phyloP scores from a whole-genome alignment of 2,329 filamentous ascomycete species.

The Diaporthe eres region DNA sequence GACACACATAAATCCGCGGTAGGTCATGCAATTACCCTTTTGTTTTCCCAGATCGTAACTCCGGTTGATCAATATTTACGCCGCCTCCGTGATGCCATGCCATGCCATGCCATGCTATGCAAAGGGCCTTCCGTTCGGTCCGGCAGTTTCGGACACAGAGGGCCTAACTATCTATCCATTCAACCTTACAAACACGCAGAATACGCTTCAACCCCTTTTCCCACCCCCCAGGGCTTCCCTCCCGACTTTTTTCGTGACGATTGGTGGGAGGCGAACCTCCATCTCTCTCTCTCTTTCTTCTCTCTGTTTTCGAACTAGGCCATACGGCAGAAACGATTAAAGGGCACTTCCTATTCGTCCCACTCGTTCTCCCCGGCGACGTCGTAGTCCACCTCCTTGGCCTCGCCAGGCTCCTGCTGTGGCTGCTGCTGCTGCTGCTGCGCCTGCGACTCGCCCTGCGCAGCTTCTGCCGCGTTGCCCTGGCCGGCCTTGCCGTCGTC shows the following conservation, averaged over 20 bases:
- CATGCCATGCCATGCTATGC: not conserved
- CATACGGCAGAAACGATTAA: not conserved
- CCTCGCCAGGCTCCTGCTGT: slow-evolving; percentile 12
- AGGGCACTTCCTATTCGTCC: slow-evolving; percentile 44
- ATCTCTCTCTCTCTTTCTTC: too few relatives aligned
- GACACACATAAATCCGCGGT: not conserved
- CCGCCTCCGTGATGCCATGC: not conserved
- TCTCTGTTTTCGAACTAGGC: not conserved
- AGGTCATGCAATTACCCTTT: not conserved
- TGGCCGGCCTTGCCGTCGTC: slow-evolving; percentile 47
- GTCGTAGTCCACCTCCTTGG: slow-evolving; percentile 63
- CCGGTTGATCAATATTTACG: not conserved
- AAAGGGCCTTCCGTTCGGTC: not conserved
- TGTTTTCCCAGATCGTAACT: not conserved
- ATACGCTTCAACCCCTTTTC: too few relatives aligned
- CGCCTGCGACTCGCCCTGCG: slow-evolving; percentile 25
- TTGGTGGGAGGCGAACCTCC: too few relatives aligned
- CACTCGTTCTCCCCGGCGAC: slow-evolving; percentile 66
- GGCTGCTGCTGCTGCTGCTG: slow-evolving; percentile 47
- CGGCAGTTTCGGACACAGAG: not conserved
- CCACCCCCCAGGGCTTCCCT: too few relatives aligned
- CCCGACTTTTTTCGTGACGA: too few relatives aligned
- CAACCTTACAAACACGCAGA: not conserved
- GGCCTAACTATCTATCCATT: not conserved
- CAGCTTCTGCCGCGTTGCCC: slow-evolving; percentile 2